A percentile compares a stretch with the other conserved stretches of the same genome.
Conservation (phyloP, 352 stramenopile species). For the Nothophytophthora sp. region DNA sequence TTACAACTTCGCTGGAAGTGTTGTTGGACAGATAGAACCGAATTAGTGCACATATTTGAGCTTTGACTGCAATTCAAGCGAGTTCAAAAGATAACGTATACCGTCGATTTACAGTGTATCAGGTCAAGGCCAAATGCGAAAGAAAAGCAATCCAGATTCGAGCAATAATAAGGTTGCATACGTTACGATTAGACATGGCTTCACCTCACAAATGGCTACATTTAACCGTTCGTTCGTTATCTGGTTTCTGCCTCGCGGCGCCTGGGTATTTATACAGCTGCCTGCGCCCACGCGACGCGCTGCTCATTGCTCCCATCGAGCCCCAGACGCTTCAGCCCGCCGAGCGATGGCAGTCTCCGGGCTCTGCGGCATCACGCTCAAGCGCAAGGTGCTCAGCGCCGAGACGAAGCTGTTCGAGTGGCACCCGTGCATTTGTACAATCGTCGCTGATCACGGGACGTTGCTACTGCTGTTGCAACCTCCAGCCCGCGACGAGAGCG, state of each 20-base stretch:
- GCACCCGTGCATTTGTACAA: constrained; percentile 44
- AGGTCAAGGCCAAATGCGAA: background rate
- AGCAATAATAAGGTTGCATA: constrained; percentile 3
- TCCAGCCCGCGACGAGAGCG: constrained; percentile 21
- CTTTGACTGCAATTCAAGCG: no score
- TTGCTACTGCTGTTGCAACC: constrained; percentile 36
- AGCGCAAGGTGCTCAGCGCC: constrained; percentile 61
- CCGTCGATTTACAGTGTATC: no score
- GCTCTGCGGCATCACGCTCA: constrained; percentile 35
- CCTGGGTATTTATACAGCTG: constrained; percentile 28
- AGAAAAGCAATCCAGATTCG: constrained; percentile 4
- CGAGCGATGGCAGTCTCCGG: constrained; percentile 12
- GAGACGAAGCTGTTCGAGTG: constrained; percentile 73
- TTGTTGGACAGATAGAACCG: no score
- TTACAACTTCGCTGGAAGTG: no score
- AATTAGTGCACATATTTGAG: no score
- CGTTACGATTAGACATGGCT: no score
- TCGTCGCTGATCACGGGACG: constrained; percentile 30
- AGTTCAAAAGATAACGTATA: no score
- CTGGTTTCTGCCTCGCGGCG: no score
- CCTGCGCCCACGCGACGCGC: constrained; percentile 7
- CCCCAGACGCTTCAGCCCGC: background rate
- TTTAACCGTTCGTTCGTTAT: constrained; percentile 5
- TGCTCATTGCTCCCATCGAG: background rate
- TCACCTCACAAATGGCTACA: constrained; percentile 9